These are phyloP conservation scores for Lasiodiplodia sp. DNA, from an alignment of 2,329 filamentous ascomycete species.

Conservation along the genomic window DNA sequence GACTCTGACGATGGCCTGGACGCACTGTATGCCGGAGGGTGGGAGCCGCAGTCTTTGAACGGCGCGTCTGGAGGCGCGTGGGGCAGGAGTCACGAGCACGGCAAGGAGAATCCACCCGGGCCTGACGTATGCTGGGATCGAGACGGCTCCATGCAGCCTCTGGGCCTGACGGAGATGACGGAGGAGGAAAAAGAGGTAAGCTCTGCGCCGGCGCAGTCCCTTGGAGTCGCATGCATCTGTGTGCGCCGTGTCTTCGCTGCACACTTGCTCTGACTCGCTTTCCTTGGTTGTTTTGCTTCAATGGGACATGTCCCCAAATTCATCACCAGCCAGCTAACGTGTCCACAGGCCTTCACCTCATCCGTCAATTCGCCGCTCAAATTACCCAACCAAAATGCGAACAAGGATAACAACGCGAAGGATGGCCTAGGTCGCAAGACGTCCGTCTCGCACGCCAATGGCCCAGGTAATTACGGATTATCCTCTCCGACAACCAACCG, in stretches of 20 bases:
- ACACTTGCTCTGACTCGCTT: neutral
- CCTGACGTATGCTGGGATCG: constrained; percentile 94
- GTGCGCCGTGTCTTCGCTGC: neutral
- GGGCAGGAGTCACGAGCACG: constrained; percentile 76
- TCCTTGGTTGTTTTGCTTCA: constrained; percentile 26
- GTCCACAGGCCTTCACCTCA: constrained; percentile 72
- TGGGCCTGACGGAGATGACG: constrained; percentile 76
- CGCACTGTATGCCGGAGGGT: constrained; percentile 74
- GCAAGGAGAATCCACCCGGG: constrained; percentile 75
- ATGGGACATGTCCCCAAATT: constrained; percentile 30
- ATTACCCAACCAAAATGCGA: constrained; percentile 72
- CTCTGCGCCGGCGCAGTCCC: neutral
- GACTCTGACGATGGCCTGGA: constrained; percentile 66
- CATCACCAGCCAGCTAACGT: constrained; percentile 33
- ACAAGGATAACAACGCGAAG: constrained; percentile 67
- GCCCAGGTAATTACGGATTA: constrained; percentile 69
- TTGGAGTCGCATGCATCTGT: neutral
- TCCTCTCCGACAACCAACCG: constrained; percentile 77
- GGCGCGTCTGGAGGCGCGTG: constrained; percentile 66
- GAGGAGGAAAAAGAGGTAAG: constrained; percentile 70
- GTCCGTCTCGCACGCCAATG: constrained; percentile 75
- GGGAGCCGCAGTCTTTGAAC: constrained; percentile 79
- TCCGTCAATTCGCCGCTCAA: constrained; percentile 96
- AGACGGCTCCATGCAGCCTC: constrained; percentile 71
- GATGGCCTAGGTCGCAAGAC: constrained; percentile 71